A percentile compares a stretch with the other conserved stretches of the same genome.
Evolutionary conservation across 2,329 filamentous ascomycete species (phyloP).

Genomic region (Ophiocordyceps camponoti-leonardi): DNA sequence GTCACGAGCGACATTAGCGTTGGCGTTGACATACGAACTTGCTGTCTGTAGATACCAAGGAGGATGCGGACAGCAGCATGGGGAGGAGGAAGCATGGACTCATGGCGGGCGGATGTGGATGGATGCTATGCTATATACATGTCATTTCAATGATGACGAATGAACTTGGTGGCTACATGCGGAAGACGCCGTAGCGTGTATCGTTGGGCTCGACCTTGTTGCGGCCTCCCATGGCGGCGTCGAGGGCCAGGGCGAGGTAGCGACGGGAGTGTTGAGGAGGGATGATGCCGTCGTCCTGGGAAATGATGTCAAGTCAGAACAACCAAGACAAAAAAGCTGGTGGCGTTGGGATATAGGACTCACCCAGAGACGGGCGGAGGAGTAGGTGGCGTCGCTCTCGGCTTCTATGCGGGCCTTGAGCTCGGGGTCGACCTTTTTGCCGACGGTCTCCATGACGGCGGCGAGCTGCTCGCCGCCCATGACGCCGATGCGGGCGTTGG

Average conservation of each 20-base stretch:
- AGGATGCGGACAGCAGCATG: constrained; percentile 2
- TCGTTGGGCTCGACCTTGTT: constrained; percentile 42
- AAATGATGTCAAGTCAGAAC: too few species aligned
- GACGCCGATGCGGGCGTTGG: constrained; percentile 86
- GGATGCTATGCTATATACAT: not conserved
- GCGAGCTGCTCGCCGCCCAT: constrained; percentile 92
- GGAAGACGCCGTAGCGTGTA: constrained; percentile 64
- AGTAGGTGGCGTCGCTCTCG: constrained; percentile 81
- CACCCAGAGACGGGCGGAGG: constrained; percentile 77
- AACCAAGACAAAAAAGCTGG: too few species aligned
- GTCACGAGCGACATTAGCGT: constrained; percentile 13
- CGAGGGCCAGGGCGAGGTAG: constrained; percentile 56
- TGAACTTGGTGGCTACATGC: constrained; percentile 43
- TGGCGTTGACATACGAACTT: constrained; percentile 9
- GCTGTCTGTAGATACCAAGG: constrained; percentile 6
- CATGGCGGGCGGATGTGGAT: not conserved
- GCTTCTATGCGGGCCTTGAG: constrained; percentile 72
- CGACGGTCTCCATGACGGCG: constrained; percentile 88
- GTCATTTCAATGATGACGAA: not conserved
- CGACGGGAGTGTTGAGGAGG: constrained; percentile 58
- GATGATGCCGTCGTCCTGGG: constrained; percentile 65
- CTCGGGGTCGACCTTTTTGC: constrained; percentile 63
- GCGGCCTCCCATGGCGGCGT: constrained; percentile 52
- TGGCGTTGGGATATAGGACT: too few species aligned
- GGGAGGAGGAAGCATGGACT: not conserved